Conservation (phyloP, 2,329 filamentous ascomycete species). For the Trichoderma sp. region DNA sequence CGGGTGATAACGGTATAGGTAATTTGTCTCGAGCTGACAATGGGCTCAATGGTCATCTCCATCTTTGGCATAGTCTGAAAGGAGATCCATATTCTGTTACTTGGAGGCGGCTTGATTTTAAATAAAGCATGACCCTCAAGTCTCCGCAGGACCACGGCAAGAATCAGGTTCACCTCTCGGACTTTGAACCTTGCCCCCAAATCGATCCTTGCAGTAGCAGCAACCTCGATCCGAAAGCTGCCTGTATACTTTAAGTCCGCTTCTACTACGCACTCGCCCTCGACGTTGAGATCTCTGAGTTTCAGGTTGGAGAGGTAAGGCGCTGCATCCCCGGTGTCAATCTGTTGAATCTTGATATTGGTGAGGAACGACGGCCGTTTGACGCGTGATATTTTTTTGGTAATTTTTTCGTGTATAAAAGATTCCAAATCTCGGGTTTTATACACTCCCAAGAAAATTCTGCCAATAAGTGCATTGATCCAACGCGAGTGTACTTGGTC, state of each 20-base stretch:
- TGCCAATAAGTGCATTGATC: constrained; percentile 88
- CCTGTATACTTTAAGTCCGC: constrained; percentile 87
- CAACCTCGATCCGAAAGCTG: constrained; percentile 86
- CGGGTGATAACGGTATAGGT: constrained; percentile 90
- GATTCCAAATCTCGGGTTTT: constrained; percentile 80
- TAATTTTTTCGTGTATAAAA: constrained; percentile 81
- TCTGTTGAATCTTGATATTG: constrained; percentile 77
- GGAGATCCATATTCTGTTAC: constrained; percentile 93
- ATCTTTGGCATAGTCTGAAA: constrained; percentile 95
- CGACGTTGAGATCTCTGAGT: constrained; percentile 85
- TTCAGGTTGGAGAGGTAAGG: constrained; percentile 88
- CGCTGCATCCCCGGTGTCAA: constrained; percentile 84
- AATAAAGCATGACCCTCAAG: constrained; percentile 84
- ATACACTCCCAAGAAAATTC: constrained; percentile 86
- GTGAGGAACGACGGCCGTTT: constrained; percentile 91
- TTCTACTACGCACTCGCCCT: constrained; percentile 87
- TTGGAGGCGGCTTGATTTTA: constrained; percentile 91
- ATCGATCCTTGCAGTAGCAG: constrained; percentile 90
- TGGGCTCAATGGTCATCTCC: constrained; percentile 91
- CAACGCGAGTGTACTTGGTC: constrained; percentile 89
- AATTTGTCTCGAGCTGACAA: constrained; percentile 93
- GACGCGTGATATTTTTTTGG: constrained; percentile 93
- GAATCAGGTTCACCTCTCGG: constrained; percentile 83
- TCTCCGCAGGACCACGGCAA: constrained; percentile 83
- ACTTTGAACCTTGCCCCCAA: constrained; percentile 86